These are phyloP conservation scores for Phoma herbarum DNA, from an alignment of 2,329 filamentous ascomycete species.

Conservation along the genomic window DNA sequence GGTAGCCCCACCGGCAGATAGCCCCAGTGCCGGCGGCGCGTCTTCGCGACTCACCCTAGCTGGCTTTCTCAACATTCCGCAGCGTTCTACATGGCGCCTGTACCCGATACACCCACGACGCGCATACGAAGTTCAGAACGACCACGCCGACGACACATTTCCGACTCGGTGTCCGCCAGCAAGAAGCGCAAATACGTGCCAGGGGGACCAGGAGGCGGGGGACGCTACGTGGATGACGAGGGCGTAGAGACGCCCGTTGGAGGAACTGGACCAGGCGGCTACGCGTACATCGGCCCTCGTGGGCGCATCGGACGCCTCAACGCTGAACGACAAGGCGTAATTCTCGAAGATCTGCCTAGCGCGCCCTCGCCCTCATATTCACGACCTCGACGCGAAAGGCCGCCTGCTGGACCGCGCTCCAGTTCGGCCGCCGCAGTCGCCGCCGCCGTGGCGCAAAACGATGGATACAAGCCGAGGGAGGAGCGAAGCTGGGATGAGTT, in stretches of 20 bases:
- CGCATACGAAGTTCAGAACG: conserved; percentile 48
- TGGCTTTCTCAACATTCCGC: conserved; percentile 38
- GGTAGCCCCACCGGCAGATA: conserved; percentile 35
- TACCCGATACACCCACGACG: conserved; percentile 48
- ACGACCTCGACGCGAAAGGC: conserved; percentile 50
- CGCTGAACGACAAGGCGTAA: conserved; percentile 51
- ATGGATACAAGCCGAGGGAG: conserved; percentile 96
- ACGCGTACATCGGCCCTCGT: conserved; percentile 62
- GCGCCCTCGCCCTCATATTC: conserved; percentile 58
- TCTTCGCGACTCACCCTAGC: conserved; percentile 39
- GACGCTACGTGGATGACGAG: conserved; percentile 80
- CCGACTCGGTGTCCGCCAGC: conserved; percentile 54
- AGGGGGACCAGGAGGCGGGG: conserved; percentile 85
- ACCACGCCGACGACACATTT: conserved; percentile 44
- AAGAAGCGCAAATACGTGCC: conserved; percentile 74
- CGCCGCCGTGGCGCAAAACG: conserved; percentile 85
- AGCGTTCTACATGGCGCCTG: conserved; percentile 45
- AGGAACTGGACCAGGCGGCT: conserved; percentile 58
- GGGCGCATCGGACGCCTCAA: conserved; percentile 64
- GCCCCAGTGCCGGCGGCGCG: conserved; percentile 44
- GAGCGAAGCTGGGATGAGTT: conserved; percentile 98
- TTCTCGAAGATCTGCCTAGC: conserved; percentile 56
- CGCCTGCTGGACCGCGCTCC: conserved; percentile 70
- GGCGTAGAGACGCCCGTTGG: conserved; percentile 67
- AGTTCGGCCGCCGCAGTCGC: conserved; percentile 89